Evolutionary conservation across 2,329 filamentous ascomycete species (phyloP).

Genomic region (Pseudopyrenochaeta lycopersici): DNA sequence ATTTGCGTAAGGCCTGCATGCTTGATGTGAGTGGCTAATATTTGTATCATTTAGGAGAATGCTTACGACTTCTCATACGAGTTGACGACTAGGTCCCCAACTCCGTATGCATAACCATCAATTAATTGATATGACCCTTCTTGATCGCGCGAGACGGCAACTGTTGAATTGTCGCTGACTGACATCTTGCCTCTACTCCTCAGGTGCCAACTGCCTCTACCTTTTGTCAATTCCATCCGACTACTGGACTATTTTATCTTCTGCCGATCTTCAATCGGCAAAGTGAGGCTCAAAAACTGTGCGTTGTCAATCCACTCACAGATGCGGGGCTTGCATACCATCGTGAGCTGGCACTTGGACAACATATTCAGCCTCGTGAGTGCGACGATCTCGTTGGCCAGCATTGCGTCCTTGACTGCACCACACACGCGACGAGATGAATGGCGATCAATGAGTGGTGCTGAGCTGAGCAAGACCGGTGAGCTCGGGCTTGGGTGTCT

Average conservation of each 20-base stretch:
- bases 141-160: slow-evolving; percentile 8
- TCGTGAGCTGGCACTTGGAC: slow-evolving; percentile 32
- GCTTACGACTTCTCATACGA: slow-evolving; percentile 25
- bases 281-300: slow-evolving; percentile 32
- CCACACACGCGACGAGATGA: not conserved
- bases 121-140: slow-evolving; percentile 9
- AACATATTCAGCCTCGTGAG: slow-evolving; percentile 31
- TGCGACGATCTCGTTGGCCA: slow-evolving; percentile 28
- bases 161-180: slow-evolving; percentile 21
- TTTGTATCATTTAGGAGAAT: not conserved
- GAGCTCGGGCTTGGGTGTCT: slow-evolving; percentile 1
- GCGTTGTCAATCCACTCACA: slow-evolving; percentile 22
- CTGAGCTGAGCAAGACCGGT: slow-evolving; percentile 5
- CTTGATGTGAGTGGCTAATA: not conserved
- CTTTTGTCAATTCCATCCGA: not conserved
- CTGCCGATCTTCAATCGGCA: not conserved
- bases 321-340: slow-evolving; percentile 25
- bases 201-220: not conserved
- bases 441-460: not conserved
- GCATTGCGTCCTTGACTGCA: slow-evolving; percentile 20
- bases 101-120: slow-evolving; percentile 8
- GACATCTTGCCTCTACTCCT: slow-evolving; percentile 20
- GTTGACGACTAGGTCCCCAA: slow-evolving; percentile 6
- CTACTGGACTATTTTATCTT: slow-evolving; percentile 3
- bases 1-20: slow-evolving; percentile 29